A percentile compares a stretch with the other conserved stretches of the same genome.
These are phyloP conservation scores for Clohesyomyces aquaticus DNA, from an alignment of 495 filamentous ascomycete species.

Conservation along the genomic window DNA sequence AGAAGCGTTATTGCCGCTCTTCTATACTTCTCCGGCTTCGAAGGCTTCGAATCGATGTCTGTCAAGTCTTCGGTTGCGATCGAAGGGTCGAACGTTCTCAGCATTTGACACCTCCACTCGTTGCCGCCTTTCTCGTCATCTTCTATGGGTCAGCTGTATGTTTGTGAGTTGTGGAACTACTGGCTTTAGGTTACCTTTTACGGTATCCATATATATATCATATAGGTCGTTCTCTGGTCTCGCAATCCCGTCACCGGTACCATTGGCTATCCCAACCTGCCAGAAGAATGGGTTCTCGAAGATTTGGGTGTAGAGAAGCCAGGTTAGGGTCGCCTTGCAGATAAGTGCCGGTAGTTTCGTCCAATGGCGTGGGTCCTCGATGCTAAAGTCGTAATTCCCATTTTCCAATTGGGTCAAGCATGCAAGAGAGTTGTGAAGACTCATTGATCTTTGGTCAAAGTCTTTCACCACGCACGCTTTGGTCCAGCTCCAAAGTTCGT, in stretches of 20 bases:
- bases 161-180: not conserved
- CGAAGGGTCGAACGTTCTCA: not conserved
- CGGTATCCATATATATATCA: not conserved
- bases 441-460: not conserved
- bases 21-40: slow-evolving; percentile 1
- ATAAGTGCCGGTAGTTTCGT: slow-evolving; percentile 3
- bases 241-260: not conserved
- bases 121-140: slow-evolving; percentile 3
- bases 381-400: not conserved
- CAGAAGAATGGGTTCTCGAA: slow-evolving; percentile 10
- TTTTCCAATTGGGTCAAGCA: not conserved
- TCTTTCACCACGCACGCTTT: slow-evolving; percentile 3
- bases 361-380: not conserved
- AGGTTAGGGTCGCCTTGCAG: slow-evolving; percentile 1
- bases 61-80: not conserved
- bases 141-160: not conserved
- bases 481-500: slow-evolving; percentile 7
- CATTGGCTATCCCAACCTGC: not conserved
- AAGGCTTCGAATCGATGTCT: slow-evolving; percentile 1
- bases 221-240: not conserved
- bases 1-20: not conserved
- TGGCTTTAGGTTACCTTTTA: slow-evolving; percentile 1
- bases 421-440: not conserved
- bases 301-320: not conserved
- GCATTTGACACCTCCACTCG: slow-evolving; percentile 11